These are phyloP conservation scores for Paralagenidium karlingii DNA, from an alignment of 352 stramenopile species.

Conservation along the genomic window DNA sequence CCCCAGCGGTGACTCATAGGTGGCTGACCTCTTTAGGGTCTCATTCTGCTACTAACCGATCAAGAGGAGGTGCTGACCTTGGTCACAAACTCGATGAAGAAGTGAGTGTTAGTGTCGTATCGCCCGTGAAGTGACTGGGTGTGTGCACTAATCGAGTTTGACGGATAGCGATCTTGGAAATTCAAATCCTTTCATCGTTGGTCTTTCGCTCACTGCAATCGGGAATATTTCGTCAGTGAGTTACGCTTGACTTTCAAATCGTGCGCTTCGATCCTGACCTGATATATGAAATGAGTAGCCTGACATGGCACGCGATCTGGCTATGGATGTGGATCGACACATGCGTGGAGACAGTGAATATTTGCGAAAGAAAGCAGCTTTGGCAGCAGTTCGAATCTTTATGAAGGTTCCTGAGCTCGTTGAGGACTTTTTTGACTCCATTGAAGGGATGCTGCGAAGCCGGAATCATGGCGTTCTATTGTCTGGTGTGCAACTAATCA, in stretches of 20 bases:
- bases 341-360: conserved; percentile 89
- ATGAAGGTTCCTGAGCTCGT: conserved; percentile 96
- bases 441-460: conserved; percentile 89
- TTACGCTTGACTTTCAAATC: neutral
- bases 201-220: conserved; percentile 94
- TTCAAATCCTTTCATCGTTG: conserved; percentile 91
- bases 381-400: conserved; percentile 88
- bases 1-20: neutral
- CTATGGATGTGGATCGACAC: conserved; percentile 96
- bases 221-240: conserved; percentile 94
- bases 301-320: conserved; percentile 97
- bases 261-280: neutral
- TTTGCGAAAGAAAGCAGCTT: conserved; percentile 95
- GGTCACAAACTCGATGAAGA: conserved; percentile 99
- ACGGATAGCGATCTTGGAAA: conserved; percentile 84
- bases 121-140: neutral
- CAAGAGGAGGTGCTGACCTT: conserved; percentile 99
- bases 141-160: neutral
- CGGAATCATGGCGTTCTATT: conserved; percentile 97
- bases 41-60: conserved; percentile 97
- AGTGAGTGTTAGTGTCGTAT: conserved; percentile 23
- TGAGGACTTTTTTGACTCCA: conserved; percentile 96
- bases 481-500: conserved; percentile 94
- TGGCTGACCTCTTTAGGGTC: conserved; percentile 40
- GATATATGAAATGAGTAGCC: conserved; percentile 19